Percentiles rank a stretch among this genome's conserved stretches.
Evolutionary conservation across 176 grass and related monocot species (phyloP).

Genomic region (Canna indica): DNA sequence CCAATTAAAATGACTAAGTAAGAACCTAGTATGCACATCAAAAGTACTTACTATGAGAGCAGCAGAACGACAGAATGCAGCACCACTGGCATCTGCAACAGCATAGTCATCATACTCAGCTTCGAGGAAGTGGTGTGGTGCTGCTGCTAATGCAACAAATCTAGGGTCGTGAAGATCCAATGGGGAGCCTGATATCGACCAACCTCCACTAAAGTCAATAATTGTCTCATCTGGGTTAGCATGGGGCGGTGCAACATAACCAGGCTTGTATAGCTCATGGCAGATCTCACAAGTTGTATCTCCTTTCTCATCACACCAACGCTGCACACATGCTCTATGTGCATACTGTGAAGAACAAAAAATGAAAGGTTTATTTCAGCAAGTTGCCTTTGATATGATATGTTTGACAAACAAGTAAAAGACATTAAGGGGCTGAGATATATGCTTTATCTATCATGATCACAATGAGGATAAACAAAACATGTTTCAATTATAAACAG

Average conservation of each 20-base stretch:
- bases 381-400: too few species aligned
- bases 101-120: conserved; percentile 77
- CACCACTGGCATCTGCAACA: conserved; percentile 55
- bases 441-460: too few species aligned
- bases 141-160: conserved; percentile 61
- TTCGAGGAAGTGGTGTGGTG: conserved; percentile 58
- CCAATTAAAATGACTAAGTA: too few species aligned
- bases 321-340: conserved; percentile 78
- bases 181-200: conserved; percentile 54
- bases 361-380: background rate
- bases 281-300: conserved; percentile 83
- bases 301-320: conserved; percentile 87
- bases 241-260: conserved; percentile 53
- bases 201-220: conserved; percentile 69
- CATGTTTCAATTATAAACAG: too few species aligned
- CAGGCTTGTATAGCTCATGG: conserved; percentile 81
- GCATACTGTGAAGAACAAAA: conserved; percentile 48
- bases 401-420: background rate
- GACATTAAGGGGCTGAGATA: background rate
- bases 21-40: too few species aligned
- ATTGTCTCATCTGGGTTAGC: conserved; percentile 60
- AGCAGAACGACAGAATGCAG: conserved; percentile 82
- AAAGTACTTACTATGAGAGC: conserved; percentile 57
- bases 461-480: too few species aligned
- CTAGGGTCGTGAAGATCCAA: conserved; percentile 61